These are phyloP conservation scores for Hordeum pubiflorum DNA, from an alignment of 202 grass and related monocot genomes.

Conservation along the genomic window DNA sequence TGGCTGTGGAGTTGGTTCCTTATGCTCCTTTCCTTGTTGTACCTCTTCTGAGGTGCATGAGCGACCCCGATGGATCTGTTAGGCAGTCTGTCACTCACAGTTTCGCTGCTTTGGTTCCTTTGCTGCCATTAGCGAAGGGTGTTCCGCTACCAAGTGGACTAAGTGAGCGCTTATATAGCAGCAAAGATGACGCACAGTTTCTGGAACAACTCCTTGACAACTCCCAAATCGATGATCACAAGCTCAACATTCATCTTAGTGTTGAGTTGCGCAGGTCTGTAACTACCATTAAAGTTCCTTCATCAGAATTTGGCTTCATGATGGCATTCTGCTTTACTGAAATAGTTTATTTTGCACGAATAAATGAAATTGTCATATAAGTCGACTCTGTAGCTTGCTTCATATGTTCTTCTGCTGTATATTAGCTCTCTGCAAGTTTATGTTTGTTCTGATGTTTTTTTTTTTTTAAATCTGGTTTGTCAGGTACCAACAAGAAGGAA, in stretches of 20 bases:
- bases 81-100: conserved; percentile 96
- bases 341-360: neutral
- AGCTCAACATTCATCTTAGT: conserved; percentile 75
- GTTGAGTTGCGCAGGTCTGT: conserved; percentile 76
- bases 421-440: neutral
- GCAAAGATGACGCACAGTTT: conserved; percentile 80
- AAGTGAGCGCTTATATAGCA: conserved; percentile 71
- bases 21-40: conserved; percentile 94
- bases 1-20: conserved; percentile 83
- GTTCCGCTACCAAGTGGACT: conserved; percentile 59
- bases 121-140: conserved; percentile 84
- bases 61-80: conserved; percentile 78
- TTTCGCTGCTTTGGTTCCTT: conserved; percentile 93
- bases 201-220: conserved; percentile 98
- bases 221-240: conserved; percentile 95
- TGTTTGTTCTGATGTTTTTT: neutral
- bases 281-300: conserved; percentile 11
- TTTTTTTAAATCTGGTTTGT: neutral
- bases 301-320: neutral
- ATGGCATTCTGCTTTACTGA: neutral
- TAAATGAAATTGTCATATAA: neutral
- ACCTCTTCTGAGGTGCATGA: conserved; percentile 97
- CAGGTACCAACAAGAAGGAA: conserved; percentile 99
- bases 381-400: neutral
- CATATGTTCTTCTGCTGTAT: conserved; percentile 9